Base-by-base conservation (phyloP, 352 stramenopile species). In the Aphanomyces stellatus region DNA sequence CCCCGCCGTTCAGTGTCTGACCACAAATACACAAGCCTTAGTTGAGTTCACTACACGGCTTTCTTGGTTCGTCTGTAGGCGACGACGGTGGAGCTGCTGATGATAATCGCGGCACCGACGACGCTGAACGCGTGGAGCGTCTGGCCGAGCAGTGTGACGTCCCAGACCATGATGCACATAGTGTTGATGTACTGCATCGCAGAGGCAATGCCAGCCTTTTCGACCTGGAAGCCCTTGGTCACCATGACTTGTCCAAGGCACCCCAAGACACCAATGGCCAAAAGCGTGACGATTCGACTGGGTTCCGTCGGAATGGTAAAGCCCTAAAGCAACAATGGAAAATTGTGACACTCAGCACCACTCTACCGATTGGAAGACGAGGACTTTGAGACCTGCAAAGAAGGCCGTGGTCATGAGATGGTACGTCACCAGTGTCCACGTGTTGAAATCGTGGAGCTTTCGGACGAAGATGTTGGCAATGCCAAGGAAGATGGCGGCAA, bases 121-220 rank as follows among this genome's bases (percentile, higher is more conserved):
- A 91, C 73, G 57, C 79, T 89, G 72, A 74, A 88, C 31, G 65
- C 30, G 55, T 83, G 82, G 7, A 89, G 77, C n/a, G 75, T 30
- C 43, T 88, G 78, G 17, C 76, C 74, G 0, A 90, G 71, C 4
- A 88, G 71, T 28, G 70, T 67, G 13, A 65, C 76, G 59, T 87
- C 81, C 53, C 78, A 66, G 8, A 79, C 57, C 56, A 90, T 77
- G 42, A 90, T 78, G 53, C 87, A 90, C 1, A 90, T 66, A 31
- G 88, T 77, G 74, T 90, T 77, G 46, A 87, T 84, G 62, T 88
- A 87, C 34, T 75, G 73, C 78, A 90, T 86, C 65, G 87, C 78
- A 1, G 79, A 88, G 2, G 75, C 78, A 53, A 90, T 80, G 2
- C 78, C 81, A 0, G 78, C 78, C 35, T 83, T 79, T 48, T 85